Base-by-base conservation (phyloP, 73 alveolate genomes). In the Paramecium bursaria region DNA sequence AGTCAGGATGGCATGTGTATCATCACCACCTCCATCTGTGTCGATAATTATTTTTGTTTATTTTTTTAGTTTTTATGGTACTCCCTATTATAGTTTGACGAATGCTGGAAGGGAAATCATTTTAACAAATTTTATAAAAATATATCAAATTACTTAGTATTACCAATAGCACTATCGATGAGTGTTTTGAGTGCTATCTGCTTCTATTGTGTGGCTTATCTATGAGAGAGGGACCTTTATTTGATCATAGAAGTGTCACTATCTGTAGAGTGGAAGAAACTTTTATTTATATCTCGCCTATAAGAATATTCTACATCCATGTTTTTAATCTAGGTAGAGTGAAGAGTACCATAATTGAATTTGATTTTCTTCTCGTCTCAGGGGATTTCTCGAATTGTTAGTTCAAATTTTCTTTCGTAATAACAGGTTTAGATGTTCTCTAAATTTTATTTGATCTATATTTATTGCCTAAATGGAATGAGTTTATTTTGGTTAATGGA, bases 61-160 rank as follows among this genome's bases (percentile, higher is more conserved):
- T 67, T 67, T 11, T n/a, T 67, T 67, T 44, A 67, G 55, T 19
- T 67, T 67, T 4, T 67, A 53, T 39, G 82, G 82, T 39, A 67
- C 50, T 4, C 82, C 82, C 15, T 39, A 67, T 15, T 17, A 30
- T 13, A 25, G 53, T 67, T 67, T 67, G 82, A 67, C 44, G 61
- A 67, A 67, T 39, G 82, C 33, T 21, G 82, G 82, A 19, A 67
- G 55, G n/a, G 82, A 67, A 67, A 67, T 67, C 82, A 39, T 39
- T 39, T 7, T 39, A 39, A 11, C 11, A 39, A 39, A 39, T 39
- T 39, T 39, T 39, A 39, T 5, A 25, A 39, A 67, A 25, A 67
- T 9, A 67, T 19, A 67, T 57, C 39, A 39, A 39, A 39, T 29
- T 48, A 11, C 15, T 9, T 48, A 48, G 26, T 67, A 25, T 67